Evolutionary conservation across 129 eudicot species (phyloP).

Genomic region (Deinandra increscens): DNA sequence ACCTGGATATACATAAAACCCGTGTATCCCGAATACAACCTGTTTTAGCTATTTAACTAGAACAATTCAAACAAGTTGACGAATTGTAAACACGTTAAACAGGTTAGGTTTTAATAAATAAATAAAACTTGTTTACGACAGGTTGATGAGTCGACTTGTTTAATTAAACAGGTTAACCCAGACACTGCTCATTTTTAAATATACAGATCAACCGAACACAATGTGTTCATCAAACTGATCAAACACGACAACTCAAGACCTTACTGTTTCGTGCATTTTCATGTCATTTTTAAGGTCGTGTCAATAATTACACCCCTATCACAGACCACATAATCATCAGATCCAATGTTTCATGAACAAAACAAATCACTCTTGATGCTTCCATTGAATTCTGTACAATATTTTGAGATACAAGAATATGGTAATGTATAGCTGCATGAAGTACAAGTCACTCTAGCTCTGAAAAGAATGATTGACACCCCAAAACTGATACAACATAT

Average conservation of each 20-base stretch:
- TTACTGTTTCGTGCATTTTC: too few relatives aligned
- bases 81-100: not conserved
- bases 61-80: not conserved
- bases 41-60: not conserved
- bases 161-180: not conserved
- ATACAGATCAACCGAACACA: not conserved
- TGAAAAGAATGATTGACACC: constrained; percentile 25
- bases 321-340: not conserved
- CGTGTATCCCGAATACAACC: not conserved
- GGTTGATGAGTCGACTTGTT: not conserved
- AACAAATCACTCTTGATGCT: constrained; percentile 19
- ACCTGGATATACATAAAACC: not conserved
- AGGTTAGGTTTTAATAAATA: not conserved
- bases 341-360: constrained; percentile 9
- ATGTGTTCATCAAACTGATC: too few relatives aligned
- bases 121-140: not conserved
- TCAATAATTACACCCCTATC: not conserved
- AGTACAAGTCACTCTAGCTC: constrained; percentile 23
- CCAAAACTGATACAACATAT: constrained; percentile 29
- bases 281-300: not conserved
- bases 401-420: constrained; percentile 23
- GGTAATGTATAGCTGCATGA: constrained; percentile 20
- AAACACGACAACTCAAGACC: too few relatives aligned
- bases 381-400: constrained; percentile 23
- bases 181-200: not conserved